Conservation (phyloP, 2,329 filamentous ascomycete genomes). For the Paraphoma sp. region DNA sequence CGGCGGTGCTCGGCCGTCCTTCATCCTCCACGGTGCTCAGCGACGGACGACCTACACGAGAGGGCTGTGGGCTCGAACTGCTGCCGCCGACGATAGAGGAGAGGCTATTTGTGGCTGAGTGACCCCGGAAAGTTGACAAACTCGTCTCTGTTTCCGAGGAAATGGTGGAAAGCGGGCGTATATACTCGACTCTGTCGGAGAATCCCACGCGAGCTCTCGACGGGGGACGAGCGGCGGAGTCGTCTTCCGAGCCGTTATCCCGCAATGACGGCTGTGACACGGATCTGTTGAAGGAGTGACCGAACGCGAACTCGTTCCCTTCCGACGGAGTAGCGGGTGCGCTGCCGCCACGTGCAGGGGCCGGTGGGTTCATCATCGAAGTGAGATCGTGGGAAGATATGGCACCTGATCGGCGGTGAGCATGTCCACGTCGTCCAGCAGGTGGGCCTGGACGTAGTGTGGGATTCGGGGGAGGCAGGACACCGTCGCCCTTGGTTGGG, state of each 20-base stretch:
- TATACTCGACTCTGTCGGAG: conserved; percentile 83
- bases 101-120: conserved; percentile 79
- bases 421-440: conserved; percentile 70
- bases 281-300: conserved; percentile 45
- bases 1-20: conserved; percentile 70
- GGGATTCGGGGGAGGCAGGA: conserved; percentile 63
- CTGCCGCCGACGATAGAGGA: conserved; percentile 75
- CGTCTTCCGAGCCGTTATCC: conserved; percentile 29
- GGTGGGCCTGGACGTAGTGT: conserved; percentile 57
- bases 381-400: conserved; percentile 85
- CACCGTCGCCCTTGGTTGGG: conserved; percentile 69
- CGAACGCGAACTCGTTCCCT: conserved; percentile 48
- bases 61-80: conserved; percentile 54
- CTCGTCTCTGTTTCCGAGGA: conserved; percentile 86
- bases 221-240: conserved; percentile 43
- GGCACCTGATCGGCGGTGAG: conserved; percentile 79
- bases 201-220: conserved; percentile 77
- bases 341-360: conserved; percentile 64
- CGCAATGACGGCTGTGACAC: conserved; percentile 49
- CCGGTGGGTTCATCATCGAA: conserved; percentile 68
- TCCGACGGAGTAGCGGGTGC: conserved; percentile 68
- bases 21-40: conserved; percentile 52
- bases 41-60: conserved; percentile 49
- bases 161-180: conserved; percentile 81
- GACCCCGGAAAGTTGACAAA: conserved; percentile 70